These are phyloP conservation scores for Coleophoma eucalyptorum DNA, from an alignment of 2,329 filamentous ascomycete species.

Conservation along the genomic window DNA sequence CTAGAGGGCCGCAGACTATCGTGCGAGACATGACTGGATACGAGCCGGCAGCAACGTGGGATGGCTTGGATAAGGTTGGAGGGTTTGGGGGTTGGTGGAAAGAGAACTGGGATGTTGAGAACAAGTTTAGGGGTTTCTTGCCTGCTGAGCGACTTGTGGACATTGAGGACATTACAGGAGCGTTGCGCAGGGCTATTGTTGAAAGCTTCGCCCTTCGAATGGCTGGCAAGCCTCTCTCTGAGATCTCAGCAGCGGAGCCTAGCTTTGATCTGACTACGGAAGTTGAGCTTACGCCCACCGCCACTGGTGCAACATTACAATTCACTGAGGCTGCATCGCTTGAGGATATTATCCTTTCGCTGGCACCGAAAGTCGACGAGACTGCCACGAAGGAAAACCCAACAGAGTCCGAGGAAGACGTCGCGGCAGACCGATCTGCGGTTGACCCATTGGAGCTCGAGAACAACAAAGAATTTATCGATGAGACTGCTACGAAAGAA, in stretches of 20 bases:
- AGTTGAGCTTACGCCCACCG: conserved; percentile 20
- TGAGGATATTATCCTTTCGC: conserved; percentile 12
- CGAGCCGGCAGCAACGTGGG: conserved; percentile 42
- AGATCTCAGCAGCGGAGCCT: conserved; percentile 12
- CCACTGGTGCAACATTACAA: conserved; percentile 14
- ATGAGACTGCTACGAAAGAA: conserved; percentile 13
- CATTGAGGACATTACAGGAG: conserved; percentile 30
- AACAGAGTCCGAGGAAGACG: conserved; percentile 22
- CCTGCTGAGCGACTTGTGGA: conserved; percentile 30
- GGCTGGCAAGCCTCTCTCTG: conserved; percentile 29
- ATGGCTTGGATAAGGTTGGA: conserved; percentile 51
- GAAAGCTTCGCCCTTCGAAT: conserved; percentile 48
- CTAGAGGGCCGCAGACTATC: conserved; percentile 12
- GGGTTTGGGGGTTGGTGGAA: conserved; percentile 38
- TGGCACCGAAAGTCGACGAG: conserved; percentile 13
- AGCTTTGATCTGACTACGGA: conserved; percentile 15
- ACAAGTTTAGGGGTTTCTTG: conserved; percentile 37
- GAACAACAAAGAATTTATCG: conserved; percentile 5
- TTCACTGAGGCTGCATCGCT: conserved; percentile 12
- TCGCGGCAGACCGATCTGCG: conserved; percentile 20
- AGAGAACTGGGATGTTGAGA: conserved; percentile 28
- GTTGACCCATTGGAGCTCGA: conserved; percentile 11
- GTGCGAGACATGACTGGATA: conserved; percentile 29
- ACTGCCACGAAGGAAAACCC: conserved; percentile 12
- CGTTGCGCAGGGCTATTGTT: conserved; percentile 51